Base-by-base conservation (phyloP, 2,329 filamentous ascomycete species). In the Aspergillus amoenus region DNA sequence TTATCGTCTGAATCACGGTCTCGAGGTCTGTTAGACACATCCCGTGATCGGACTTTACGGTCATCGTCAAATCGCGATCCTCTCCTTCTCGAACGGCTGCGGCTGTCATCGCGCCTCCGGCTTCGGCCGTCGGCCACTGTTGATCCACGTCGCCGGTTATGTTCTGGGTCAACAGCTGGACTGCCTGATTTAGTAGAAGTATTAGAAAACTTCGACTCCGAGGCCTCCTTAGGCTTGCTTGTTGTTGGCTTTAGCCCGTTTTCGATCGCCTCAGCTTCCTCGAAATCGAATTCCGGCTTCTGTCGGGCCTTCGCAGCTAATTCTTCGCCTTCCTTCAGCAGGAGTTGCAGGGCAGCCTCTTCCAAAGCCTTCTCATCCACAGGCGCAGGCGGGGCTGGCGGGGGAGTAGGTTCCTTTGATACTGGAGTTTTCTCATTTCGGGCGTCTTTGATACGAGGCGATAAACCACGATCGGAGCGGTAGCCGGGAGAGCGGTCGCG, bases 311-410 rank as follows among this genome's bases (percentile, higher is more conserved):
- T 83, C 22, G 81, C 81, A 8, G 81, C 79, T 59, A 82, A 74
- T 61, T 81, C 77, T 63, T 83, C 78, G 47, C 82, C 81, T 68
- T 85, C 83, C 62, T 76, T 78, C 21, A 85, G 64, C 11, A 85
- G 73, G 59, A 81, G 67, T 56, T 83, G 77, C 52, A 85, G 71
- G 11, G 83, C 83, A 39, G 80, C 76, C 60, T 82, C 79, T 64
- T 85, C 82, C 45, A 85, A 67, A 17, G 80, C 77, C 67, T 84
- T 83, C 57, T 84, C 81, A 56, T 79, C 77, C 48, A 82, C 77
- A 9, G 72, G 71, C 3, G 59, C 56, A 42, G 67, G 64, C 3
- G 69, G 56, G 12, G 62, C 57, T 11, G 66, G 61, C 3, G 69
- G 65, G n/a, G 67, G 67, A 3, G 70, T 70, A 4, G 70, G 66